These are phyloP conservation scores for Solanum pimpinellifolium DNA, from an alignment of 257 asterid genomes.

Conservation along the genomic window DNA sequence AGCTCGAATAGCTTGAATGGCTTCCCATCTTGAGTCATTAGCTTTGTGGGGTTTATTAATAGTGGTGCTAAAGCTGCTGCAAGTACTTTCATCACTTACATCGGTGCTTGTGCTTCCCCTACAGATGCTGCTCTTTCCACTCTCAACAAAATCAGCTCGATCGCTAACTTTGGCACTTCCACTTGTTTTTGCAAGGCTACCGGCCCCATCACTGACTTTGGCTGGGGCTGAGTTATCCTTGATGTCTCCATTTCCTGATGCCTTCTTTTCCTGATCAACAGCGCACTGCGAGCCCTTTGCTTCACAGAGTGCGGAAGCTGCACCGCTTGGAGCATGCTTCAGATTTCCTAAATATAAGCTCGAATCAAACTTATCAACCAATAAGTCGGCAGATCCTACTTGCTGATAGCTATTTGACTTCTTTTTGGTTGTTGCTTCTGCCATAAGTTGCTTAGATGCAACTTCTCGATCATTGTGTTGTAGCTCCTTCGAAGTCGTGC, in stretches of 20 bases:
- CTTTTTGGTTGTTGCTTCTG: not conserved
- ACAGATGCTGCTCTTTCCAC: not conserved
- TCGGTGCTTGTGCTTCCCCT: not conserved
- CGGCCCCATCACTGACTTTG: not conserved
- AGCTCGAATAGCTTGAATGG: not conserved
- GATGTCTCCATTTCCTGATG: not conserved
- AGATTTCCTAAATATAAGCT: not conserved
- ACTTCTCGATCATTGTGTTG: not conserved
- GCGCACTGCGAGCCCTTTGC: not conserved
- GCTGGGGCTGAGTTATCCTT: not conserved
- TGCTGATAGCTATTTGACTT: not conserved
- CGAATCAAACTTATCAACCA: not conserved
- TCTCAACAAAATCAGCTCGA: not conserved
- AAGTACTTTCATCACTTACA: not conserved
- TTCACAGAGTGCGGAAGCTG: not conserved
- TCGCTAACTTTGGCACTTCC: not conserved
- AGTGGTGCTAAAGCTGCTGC: not conserved
- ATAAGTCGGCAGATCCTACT: not conserved
- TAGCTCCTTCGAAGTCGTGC: not conserved
- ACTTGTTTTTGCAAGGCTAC: not conserved
- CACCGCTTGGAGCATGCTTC: not conserved
- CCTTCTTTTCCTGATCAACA: not conserved
- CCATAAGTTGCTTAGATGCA: not conserved
- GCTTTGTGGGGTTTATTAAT: not conserved
- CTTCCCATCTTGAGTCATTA: not conserved